Base-by-base conservation (phyloP, 306 rosid species). In the Ceratonia siliqua region DNA sequence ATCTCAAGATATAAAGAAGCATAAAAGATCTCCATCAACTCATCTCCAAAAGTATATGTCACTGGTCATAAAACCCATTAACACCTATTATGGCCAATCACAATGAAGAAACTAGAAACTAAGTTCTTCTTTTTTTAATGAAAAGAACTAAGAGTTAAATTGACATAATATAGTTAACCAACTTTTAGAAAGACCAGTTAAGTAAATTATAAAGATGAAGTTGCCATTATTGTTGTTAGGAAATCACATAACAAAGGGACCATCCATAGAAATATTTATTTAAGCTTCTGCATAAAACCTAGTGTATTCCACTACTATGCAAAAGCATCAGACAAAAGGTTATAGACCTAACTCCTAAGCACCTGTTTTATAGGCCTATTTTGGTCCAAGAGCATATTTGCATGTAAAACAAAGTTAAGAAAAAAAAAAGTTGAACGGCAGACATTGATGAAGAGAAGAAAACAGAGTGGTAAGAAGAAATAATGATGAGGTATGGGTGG, bases 21-120 rank as follows among this genome's bases (percentile, higher is more conserved):
- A 62, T 2, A 55, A 30, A 68, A 54, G 17, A 33, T 42, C 12
- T 5, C 8, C 33, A 42, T 53, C 14, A 13, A 74, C 6, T 58
- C 21, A 45, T 67, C 38, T 72, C 52, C 30, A 36, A 42, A 72
- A 59, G 61, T n/a, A 32, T 8, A 72, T 59, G 52, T 62, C 70
- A 58, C 39, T 42, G 42, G 27, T 10, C 67, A 66, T n/a, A 70
- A 41, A 52, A 28, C 28, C 41, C 20, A n/a, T 8, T 15, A 42
- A 32, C 12, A 46, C 49, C 27, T 10, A 28, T 8, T 13, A 39
- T 38, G 43, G 45, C 22, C 57, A 68, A 36, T 35, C 52, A 21
- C 52, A 62, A 36, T 45, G 69, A 71, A 64, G 50, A 56, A 12
- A 72, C 35, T n/a, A n/a, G n/a, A n/a, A n/a, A n/a, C n/a, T n/a